These are phyloP conservation scores for Chaetoscypha palmicola DNA, from an alignment of 2,329 filamentous ascomycete species.

Conservation along the genomic window DNA sequence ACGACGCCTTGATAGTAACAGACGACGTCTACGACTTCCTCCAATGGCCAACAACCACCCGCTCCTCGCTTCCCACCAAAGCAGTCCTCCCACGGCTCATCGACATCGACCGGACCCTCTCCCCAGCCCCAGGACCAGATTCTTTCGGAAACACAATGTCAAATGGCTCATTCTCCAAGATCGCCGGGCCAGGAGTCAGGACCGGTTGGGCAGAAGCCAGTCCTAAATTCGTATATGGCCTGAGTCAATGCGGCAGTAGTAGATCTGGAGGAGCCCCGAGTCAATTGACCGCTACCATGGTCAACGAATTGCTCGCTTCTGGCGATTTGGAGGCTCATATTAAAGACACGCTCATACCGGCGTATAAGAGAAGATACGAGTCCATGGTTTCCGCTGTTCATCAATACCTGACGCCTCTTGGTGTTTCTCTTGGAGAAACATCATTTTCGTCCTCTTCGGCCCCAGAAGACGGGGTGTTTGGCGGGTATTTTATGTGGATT, in stretches of 20 bases:
- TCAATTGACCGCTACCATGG: constrained; percentile 46
- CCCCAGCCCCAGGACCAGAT: constrained; percentile 44
- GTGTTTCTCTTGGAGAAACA: constrained; percentile 39
- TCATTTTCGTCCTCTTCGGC: constrained; percentile 10
- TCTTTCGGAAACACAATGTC: constrained; percentile 75
- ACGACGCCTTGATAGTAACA: constrained; percentile 74
- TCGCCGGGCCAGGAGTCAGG: constrained; percentile 71
- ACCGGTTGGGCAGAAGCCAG: constrained; percentile 85
- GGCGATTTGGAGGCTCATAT: constrained; percentile 42
- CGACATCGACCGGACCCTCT: constrained; percentile 67
- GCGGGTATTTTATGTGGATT: constrained; percentile 85
- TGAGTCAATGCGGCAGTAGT: constrained; percentile 47
- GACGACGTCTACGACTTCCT: constrained; percentile 96
- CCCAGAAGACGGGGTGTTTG: constrained; percentile 48
- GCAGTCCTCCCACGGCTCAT: constrained; percentile 57
- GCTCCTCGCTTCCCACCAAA: constrained; percentile 6
- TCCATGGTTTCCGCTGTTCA: constrained; percentile 53
- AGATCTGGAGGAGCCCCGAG: constrained; percentile 51
- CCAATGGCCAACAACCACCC: constrained; percentile 56
- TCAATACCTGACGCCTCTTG: constrained; percentile 54
- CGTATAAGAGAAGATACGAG: constrained; percentile 40
- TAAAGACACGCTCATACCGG: constrained; percentile 36
- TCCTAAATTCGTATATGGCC: constrained; percentile 47
- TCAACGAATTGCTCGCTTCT: constrained; percentile 41
- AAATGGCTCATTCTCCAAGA: constrained; percentile 88